A percentile compares a stretch with the other conserved stretches of the same genome.
Conservation (phyloP, 345 rosid genomes). For the Stellera chamaejasme region DNA sequence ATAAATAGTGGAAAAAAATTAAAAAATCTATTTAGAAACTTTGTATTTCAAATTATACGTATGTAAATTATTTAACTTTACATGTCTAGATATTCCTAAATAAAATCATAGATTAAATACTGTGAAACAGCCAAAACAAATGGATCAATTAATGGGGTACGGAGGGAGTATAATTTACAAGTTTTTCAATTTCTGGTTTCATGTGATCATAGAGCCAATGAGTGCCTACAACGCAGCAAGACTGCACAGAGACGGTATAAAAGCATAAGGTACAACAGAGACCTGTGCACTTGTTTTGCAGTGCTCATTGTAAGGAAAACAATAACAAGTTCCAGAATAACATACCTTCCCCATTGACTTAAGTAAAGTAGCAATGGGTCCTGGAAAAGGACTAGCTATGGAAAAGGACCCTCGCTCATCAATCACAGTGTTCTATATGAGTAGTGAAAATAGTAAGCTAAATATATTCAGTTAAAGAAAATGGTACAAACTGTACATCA, state of each 20-base stretch:
- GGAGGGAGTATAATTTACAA: too few relatives aligned
- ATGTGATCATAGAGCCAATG: background rate
- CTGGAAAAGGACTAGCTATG: slow-evolving; percentile 61
- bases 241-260: too few relatives aligned
- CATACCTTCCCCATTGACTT: slow-evolving; percentile 55
- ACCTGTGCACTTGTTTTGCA: background rate
- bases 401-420: slow-evolving; percentile 84
- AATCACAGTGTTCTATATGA: slow-evolving; percentile 57
- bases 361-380: slow-evolving; percentile 50
- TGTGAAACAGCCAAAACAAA: too few relatives aligned
- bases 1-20: too few relatives aligned
- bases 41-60: too few relatives aligned
- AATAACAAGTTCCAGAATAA: slow-evolving; percentile 10
- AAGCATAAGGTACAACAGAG: too few relatives aligned
- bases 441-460: slow-evolving; percentile 3
- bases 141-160: too few relatives aligned
- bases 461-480: background rate
- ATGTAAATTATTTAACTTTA: too few relatives aligned
- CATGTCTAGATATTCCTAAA: too few relatives aligned
- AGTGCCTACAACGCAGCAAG: too few relatives aligned
- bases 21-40: too few relatives aligned
- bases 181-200: background rate
- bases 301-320: slow-evolving; percentile 9
- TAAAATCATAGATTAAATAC: too few relatives aligned
- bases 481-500: background rate